phyloP scores from a whole-genome alignment of 805 yeast species.

The Yarrowia deformans region DNA sequence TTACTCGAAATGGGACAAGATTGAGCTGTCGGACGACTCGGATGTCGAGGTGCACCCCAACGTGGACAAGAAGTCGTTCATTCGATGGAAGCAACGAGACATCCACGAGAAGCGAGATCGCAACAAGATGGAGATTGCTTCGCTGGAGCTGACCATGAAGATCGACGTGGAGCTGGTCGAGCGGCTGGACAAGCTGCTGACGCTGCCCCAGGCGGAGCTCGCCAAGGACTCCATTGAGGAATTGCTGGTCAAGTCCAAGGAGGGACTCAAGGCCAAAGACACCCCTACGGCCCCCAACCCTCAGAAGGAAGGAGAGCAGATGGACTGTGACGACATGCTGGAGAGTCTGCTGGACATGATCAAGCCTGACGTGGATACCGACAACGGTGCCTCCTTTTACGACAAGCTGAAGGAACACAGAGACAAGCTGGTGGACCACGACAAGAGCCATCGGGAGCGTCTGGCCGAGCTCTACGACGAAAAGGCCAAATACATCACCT shows the following conservation, averaged over 20 bases:
- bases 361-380: slow-evolving; percentile 54
- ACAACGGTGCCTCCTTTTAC: slow-evolving; percentile 53
- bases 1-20: slow-evolving; percentile 97
- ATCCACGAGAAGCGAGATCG: slow-evolving; percentile 91
- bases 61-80: slow-evolving; percentile 91
- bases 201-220: slow-evolving; percentile 4
- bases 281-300: slow-evolving; percentile 38
- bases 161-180: slow-evolving; percentile 80
- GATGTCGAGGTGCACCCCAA: slow-evolving; percentile 98
- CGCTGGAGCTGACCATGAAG: slow-evolving; percentile 74
- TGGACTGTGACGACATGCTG: slow-evolving; percentile 87
- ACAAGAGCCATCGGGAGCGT: slow-evolving; percentile 68
- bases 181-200: slow-evolving; percentile 67
- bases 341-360: slow-evolving; percentile 86
- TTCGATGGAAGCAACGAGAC: slow-evolving; percentile 95
- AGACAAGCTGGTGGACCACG: slow-evolving; percentile 70
- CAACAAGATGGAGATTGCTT: slow-evolving; percentile 77
- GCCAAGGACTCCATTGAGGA: slow-evolving; percentile 34
- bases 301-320: slow-evolving; percentile 47
- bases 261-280: slow-evolving; percentile 26
- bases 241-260: slow-evolving; percentile 20
- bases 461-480: slow-evolving; percentile 72
- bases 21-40: slow-evolving; percentile 95
- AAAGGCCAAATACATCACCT: slow-evolving; percentile 75
- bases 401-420: slow-evolving; percentile 65